Conservation (phyloP, 2,329 filamentous ascomycete genomes). For the Eutypella sp. region DNA sequence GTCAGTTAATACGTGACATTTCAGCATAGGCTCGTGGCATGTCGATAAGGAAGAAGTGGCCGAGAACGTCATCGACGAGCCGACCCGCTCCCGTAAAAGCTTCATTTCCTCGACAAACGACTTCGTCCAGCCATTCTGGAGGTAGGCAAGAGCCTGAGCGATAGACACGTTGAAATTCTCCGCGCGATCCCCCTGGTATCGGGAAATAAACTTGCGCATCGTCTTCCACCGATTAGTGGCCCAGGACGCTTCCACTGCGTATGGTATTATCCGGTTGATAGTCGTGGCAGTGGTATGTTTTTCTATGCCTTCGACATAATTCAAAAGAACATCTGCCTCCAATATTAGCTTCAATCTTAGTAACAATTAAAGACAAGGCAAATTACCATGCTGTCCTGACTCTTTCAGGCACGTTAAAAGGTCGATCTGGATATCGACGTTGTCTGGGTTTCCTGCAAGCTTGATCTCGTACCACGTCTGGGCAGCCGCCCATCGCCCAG, state of each 20-base stretch:
- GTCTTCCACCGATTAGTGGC: conserved; percentile 77
- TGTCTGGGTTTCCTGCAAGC: conserved; percentile 71
- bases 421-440: conserved; percentile 74
- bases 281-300: conserved; percentile 44
- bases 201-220: conserved; percentile 60
- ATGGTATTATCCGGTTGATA: conserved; percentile 65
- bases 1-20: conserved; percentile 82
- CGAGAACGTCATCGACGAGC: conserved; percentile 68
- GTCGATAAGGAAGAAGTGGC: conserved; percentile 76
- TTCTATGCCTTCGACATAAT: conserved; percentile 74
- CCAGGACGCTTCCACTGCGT: conserved; percentile 90
- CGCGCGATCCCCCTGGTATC: conserved; percentile 46
- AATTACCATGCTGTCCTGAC: conserved; percentile 85
- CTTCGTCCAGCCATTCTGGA: conserved; percentile 46
- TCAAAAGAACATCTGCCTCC: conserved; percentile 69
- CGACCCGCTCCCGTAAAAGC: conserved; percentile 63
- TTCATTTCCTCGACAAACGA: conserved; percentile 55
- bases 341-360: conserved; percentile 15
- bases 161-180: conserved; percentile 80
- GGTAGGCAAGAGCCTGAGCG: conserved; percentile 60
- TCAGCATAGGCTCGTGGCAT: conserved; percentile 79
- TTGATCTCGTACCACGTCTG: conserved; percentile 98
- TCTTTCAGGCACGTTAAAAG: conserved; percentile 85
- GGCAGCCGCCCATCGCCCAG: conserved; percentile 87
- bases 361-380: neutral